Base-by-base conservation (phyloP, 805 yeast species). In the Monosporozyma unispora region DNA sequence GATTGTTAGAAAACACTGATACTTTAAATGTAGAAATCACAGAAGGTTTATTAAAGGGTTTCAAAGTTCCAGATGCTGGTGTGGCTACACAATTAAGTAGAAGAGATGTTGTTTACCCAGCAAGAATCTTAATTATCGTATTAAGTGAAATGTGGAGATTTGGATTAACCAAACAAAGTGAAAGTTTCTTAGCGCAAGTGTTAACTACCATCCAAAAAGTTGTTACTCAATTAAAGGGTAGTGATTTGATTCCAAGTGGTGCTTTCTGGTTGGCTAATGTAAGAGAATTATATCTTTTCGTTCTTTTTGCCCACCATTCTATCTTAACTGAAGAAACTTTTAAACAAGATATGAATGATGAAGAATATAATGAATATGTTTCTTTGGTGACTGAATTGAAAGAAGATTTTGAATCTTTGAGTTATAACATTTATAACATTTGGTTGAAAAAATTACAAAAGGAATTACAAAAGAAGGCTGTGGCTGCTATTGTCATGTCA, bases 241-340 rank as follows among this genome's bases (percentile, higher is more conserved):
- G 86, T 52, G 95, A 87, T 57, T 81, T 88, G 31, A 82, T 90
- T 60, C 81, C 88, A 44, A 88, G 88, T 58, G 98, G 96, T 57
- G 96, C 97, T 0, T 93, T 90, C 73, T 93, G 99, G 99, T 75
- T 93, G 55, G 87, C 97, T 3, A 93, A 93, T 69, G 90, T 95
- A 2, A 96, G 93, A 65, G 98, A 93, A 65, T 76, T 93, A 60
- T 87, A 86, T 67, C 89, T 98, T 3, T 93, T 93, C 73, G 96
- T 91, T 51, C 81, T 90, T 14, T 86, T 88, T 68, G 98, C 98
- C 2, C 96, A 91, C 68, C 80, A 81, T 52, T 88, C 96, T n/a
- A 87, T 93, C 52, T 71, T 87, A 46, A 90, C 87, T 44, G 88
- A 87, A 62, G 95, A 86, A 62, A 76, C 82, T 4, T 76, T 87